Conservation (phyloP, 2,329 filamentous ascomycete species). For the Monosporascus sp. region DNA sequence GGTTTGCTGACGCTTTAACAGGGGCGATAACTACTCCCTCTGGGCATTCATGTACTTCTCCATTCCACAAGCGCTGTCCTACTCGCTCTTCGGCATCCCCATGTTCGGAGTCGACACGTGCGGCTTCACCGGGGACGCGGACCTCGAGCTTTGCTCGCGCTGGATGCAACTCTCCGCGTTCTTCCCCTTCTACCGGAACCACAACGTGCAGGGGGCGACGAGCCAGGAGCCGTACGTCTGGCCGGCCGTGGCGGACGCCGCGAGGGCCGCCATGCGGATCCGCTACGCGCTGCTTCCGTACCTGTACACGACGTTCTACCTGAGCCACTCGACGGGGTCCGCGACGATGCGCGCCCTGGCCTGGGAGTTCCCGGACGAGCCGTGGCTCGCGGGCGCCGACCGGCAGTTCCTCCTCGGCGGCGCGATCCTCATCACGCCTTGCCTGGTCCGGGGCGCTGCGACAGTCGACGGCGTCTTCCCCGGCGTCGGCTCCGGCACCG, state of each 20-base stretch:
- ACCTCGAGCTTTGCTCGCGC: constrained; percentile 64
- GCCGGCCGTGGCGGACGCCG: constrained; percentile 58
- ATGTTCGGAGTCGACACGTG: constrained; percentile 71
- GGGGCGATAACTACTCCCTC: constrained; percentile 65
- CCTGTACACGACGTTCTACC: constrained; percentile 68
- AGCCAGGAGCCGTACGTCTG: constrained; percentile 69
- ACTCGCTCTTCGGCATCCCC: constrained; percentile 68
- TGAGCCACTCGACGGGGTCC: constrained; percentile 57
- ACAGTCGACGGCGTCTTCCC: constrained; percentile 66
- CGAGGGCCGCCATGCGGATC: constrained; percentile 62
- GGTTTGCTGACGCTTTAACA: constrained; percentile 1
- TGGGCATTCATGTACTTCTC: constrained; percentile 72
- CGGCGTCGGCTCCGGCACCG: constrained; percentile 49
- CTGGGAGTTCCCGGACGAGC: constrained; percentile 72
- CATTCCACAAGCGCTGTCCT: constrained; percentile 72
- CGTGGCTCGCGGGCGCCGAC: constrained; percentile 59
- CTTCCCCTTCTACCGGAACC: constrained; percentile 75
- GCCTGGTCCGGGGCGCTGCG: constrained; percentile 55
- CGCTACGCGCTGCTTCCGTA: constrained; percentile 69
- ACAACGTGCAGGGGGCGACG: constrained; percentile 57
- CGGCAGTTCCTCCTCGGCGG: constrained; percentile 67
- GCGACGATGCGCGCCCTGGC: constrained; percentile 68
- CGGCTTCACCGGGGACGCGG: constrained; percentile 63
- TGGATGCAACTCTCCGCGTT: constrained; percentile 72
- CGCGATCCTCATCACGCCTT: constrained; percentile 61